These are phyloP conservation scores for Ogataea trehalophila DNA, from an alignment of 805 yeast species.

Conservation along the genomic window DNA sequence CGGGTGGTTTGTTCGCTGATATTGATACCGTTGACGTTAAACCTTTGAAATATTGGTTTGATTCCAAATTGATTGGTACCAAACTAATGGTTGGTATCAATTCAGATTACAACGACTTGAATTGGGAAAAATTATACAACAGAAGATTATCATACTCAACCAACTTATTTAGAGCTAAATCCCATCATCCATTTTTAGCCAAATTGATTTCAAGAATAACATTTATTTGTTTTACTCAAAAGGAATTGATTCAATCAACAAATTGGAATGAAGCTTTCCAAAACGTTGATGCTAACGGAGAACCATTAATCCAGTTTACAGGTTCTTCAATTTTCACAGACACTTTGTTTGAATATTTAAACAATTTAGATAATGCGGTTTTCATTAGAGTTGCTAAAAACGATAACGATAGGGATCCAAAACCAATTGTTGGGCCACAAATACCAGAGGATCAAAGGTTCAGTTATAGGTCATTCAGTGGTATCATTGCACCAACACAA, in stretches of 20 bases:
- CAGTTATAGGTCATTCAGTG: constrained; percentile 27
- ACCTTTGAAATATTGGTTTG: constrained; percentile 31
- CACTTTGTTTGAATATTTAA: constrained; percentile 30
- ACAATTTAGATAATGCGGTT: constrained; percentile 22
- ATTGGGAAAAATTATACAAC: constrained; percentile 30
- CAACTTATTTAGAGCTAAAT: constrained; percentile 26
- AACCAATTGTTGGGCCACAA: constrained; percentile 28
- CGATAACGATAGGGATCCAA: constrained; percentile 22
- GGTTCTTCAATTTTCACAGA: constrained; percentile 33
- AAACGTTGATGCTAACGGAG: constrained; percentile 31
- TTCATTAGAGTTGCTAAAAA: constrained; percentile 28
- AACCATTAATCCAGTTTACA: constrained; percentile 30
- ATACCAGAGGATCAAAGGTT: constrained; percentile 24
- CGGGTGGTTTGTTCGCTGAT: constrained; percentile 54
- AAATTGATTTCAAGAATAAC: constrained; percentile 30
- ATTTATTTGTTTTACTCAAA: constrained; percentile 23
- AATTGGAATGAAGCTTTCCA: constrained; percentile 28
- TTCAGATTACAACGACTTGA: constrained; percentile 27
- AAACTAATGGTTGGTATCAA: constrained; percentile 27
- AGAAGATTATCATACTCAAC: constrained; percentile 28
- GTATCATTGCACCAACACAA: constrained; percentile 29
- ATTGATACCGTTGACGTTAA: constrained; percentile 48
- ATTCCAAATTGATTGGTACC: constrained; percentile 18
- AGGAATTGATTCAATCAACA: constrained; percentile 18
- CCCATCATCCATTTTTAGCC: constrained; percentile 32